Evolutionary conservation across 176 grass and related monocot genomes (phyloP), one percentile per base, ranked within the genome.

Genomic region (Phoenix dactylifera): DNA sequence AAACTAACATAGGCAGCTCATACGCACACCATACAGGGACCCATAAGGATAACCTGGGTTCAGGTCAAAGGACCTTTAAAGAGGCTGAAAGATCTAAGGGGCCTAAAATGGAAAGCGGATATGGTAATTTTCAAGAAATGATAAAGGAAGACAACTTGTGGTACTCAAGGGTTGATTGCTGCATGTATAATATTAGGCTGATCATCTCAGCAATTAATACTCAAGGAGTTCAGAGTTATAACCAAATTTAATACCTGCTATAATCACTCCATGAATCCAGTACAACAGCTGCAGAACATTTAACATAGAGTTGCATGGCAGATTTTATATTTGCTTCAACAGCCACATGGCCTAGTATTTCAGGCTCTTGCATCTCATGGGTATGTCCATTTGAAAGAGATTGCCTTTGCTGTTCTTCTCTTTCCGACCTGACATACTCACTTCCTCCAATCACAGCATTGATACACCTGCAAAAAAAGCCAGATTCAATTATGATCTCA

Each of bases 281-380:
- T 32, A 97, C 78, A 25, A 97, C 85, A 56, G 81, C 80, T 60
- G 92, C 66, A 28, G 87, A 87, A 73, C 85, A 80, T 79, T 90
- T 91, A 63, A 90, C 68, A 26, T 85, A 91, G 57, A 90, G 57
- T 72, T 97, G 92, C 92, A 97, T 85, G 52, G 80, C 74, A 67
- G 87, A 91, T 74, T 91, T 97, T 52, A 97, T 97, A 70, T 80
- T 91, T 76, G 87, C 81, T 80, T 90, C 92, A 65, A 83, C 79
- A 50, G 92, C 82, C 51, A 75, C 72, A 51, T 78, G 83, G 59
- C 72, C 91, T 48, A 82, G 68, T 67, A 80, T 69, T 71, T 97
- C 92, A 53, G 86, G 58, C 44, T 88, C 86, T 63, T 87, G 74
- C 18, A 82, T 51, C 39, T 88, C 83, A 73, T 64, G 68, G 59